Base-by-base conservation (phyloP, 202 grass and related monocot species). In the Brachypodium distachyon region DNA sequence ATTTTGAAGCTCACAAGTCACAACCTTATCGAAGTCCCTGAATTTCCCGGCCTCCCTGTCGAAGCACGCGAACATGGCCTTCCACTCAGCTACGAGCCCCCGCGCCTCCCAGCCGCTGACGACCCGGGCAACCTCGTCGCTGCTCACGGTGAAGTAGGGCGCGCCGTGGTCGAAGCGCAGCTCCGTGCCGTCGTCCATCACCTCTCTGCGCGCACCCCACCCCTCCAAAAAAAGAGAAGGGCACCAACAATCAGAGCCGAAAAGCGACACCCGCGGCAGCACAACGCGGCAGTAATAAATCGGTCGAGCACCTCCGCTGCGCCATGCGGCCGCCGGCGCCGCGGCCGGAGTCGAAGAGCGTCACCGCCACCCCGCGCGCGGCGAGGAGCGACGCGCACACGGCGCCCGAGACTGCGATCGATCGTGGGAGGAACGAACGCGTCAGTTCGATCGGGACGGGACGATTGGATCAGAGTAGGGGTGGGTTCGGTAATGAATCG, bases 381-480 rank as follows among this genome's bases (percentile, higher is more conserved):
- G 94, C 91, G 23, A 97, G 84, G 27, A 97, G 88, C 18, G 94
- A 94, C 18, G 94, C 89, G 86, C 91, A 92, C n/a, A 97, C 84
- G 53, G 94, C 69, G 50, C 94, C 94, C 33, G 89, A 72, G 61
- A 97, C 94, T 94, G 89, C 57, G 49, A 79, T 54, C 46, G 67
- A n/a, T n/a, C n/a, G n/a, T n/a, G n/a, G n/a, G n/a, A n/a, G n/a
- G n/a, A n/a, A n/a, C n/a, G n/a, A n/a, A n/a, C n/a, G n/a, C n/a
- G n/a, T n/a, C n/a, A n/a, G n/a, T n/a, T n/a, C n/a, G n/a, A n/a
- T n/a, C n/a, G n/a, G n/a, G n/a, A n/a, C n/a, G 12, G 58, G 32
- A 65, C 8, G 17, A 72, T 14, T 12, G 37, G 49, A 73, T 83
- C 61, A 61, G 74, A 16, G 16, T 47, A 32, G 27, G 27, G 9